Evolutionary conservation across 176 grass and related monocot species (phyloP), one percentile per base, ranked within the genome.

Genomic region (Neostapfia colusana): DNA sequence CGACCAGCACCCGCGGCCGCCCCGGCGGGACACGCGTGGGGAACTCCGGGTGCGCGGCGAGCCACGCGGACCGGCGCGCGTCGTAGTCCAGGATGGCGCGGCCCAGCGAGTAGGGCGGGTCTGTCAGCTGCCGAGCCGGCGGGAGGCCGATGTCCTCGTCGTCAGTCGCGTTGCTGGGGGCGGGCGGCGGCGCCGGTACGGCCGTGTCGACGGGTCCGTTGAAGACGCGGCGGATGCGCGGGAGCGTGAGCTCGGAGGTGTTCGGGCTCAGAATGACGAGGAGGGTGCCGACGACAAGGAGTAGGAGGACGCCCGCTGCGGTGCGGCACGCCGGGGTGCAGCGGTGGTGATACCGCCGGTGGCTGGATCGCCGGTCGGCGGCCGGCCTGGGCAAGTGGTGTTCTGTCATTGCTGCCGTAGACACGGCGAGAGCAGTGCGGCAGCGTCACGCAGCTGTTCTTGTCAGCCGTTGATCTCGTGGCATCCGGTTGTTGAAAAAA

Each of bases 41-140:
- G 79, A 89, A 87, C 63, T 70, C 75, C 28, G 81, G 85, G 75
- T 97, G 89, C 41, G 77, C 85, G 11, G 45, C 72, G 1, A 97
- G 90, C 93, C 93, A 97, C 69, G 84, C 69, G 41, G 79, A 77
- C 40, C 90, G 90, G 8, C 87, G 70, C 58, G 63, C 75, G 81
- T 97, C 93, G 88, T 89, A 97, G 81, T 77, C 88, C 43, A 78
- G 78, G 82, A 97, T 79, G 78, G 81, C 72, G 49, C 80, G 88
- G 2, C 90, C 90, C 74, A 97, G 78, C 3, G 83, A 86, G 90
- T 97, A 97, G 21, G 83, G 68, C 62, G 77, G 84, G 68, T 88
- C 84, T 8, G 70, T 82, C 65, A 89, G 80, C 87, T 82, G 86
- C 65, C 84, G 83, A 18, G 88, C 70, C 63, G 74, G 81, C 46